Evolutionary conservation across 2,329 filamentous ascomycete genomes (phyloP), one percentile per base, ranked within the genome.

Genomic region (Neopestalotiopsis sp.): DNA sequence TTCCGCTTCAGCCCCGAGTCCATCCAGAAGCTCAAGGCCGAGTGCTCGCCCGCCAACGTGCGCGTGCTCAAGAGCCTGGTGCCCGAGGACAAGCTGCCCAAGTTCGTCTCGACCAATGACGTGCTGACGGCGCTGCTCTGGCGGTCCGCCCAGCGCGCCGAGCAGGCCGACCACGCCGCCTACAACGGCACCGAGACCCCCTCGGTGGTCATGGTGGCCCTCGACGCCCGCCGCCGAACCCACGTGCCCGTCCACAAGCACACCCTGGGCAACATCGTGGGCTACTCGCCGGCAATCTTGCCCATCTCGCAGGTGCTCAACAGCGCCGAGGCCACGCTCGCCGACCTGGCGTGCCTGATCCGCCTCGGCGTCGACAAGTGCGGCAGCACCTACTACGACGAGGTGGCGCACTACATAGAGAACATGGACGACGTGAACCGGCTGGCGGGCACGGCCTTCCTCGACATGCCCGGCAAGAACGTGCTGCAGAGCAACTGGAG

Each of bases 181-280:
- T 62, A 45, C 6, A 38, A 3, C n/a, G 62, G 52, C n/a, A 58
- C 42, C 56, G 34, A 32, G 45, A 42, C 63, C 20, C 45, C 49
- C n/a, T 82, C 80, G 1, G 72, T 79, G 3, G 78, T 81, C 69
- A 78, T 80, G 56, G 78, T 82, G 57, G 78, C 81, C 2, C 75
- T 82, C 42, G 78, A 83, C 68, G 78, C 77, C 4, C 77, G 81
- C 4, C 70, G 59, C 10, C 78, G 78, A 7, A 78, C 80, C 4
- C 73, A 77, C 59, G 78, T 77, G 20, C 75, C 73, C 0, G 72
- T 82, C 2, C 78, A 81, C 65, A 76, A 78, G 1, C 73, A 75
- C 1, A 81, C 79, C 0, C 72, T 82, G 30, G 81, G 81, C 6
- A 81, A 81, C 67, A 82, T 81, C 67, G 74, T 83, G 12, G 80